Conservation (phyloP, 2,329 filamentous ascomycete species). For the Fusarium chuoi region DNA sequence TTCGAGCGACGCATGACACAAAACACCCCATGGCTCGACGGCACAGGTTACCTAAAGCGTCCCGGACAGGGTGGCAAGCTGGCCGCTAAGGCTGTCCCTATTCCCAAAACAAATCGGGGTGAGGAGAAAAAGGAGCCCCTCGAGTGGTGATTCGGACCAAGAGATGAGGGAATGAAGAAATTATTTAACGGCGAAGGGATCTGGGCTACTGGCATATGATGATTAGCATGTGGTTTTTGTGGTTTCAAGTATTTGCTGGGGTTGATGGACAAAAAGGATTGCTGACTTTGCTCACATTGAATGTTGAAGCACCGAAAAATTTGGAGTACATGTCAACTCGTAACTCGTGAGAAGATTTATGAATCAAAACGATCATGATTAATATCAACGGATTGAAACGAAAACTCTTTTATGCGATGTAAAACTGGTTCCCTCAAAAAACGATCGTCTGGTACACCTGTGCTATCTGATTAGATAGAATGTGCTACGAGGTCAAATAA, state of each 20-base stretch:
- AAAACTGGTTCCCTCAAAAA: background rate
- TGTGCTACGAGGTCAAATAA: background rate
- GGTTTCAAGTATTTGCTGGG: slow-evolving; percentile 18
- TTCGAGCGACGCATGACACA: slow-evolving; percentile 83
- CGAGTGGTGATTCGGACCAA: slow-evolving; percentile 74
- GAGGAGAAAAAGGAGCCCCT: slow-evolving; percentile 86
- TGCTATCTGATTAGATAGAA: background rate
- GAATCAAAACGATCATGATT: slow-evolving; percentile 18
- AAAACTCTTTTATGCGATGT: slow-evolving; percentile 10
- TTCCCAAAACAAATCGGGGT: slow-evolving; percentile 90
- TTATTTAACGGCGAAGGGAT: slow-evolving; percentile 41
- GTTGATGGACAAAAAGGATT: slow-evolving; percentile 20
- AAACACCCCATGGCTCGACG: slow-evolving; percentile 92
- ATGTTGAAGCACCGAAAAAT: slow-evolving; percentile 28
- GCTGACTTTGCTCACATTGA: slow-evolving; percentile 12
- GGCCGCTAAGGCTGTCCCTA: slow-evolving; percentile 70
- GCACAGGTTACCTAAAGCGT: slow-evolving; percentile 79
- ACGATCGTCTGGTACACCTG: background rate
- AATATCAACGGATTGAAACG: slow-evolving; percentile 8
- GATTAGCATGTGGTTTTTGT: slow-evolving; percentile 35
- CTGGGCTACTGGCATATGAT: slow-evolving; percentile 31
- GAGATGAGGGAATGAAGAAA: slow-evolving; percentile 9
- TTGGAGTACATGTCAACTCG: slow-evolving; percentile 15
- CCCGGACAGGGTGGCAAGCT: slow-evolving; percentile 65
- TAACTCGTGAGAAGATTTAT: slow-evolving; percentile 26